phyloP scores from a whole-genome alignment of 78 protist species.

The Creolimax fragrantissima region DNA sequence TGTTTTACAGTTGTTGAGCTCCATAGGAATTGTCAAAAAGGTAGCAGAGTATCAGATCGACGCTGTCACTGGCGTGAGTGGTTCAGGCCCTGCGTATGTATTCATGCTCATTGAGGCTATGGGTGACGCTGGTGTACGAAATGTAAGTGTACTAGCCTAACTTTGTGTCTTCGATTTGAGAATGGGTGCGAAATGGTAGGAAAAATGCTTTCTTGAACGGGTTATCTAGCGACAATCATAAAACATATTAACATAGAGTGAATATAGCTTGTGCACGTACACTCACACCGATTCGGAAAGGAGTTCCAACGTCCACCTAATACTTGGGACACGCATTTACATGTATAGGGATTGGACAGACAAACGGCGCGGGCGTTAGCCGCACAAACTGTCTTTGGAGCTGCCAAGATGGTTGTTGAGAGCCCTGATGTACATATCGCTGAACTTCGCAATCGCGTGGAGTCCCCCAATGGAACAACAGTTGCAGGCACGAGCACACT shows the following conservation, averaged over 20 bases:
- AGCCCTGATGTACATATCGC: not conserved
- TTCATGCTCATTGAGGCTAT: conserved; percentile 61
- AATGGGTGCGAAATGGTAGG: not conserved
- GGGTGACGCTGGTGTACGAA: conserved; percentile 63
- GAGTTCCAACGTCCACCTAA: no score
- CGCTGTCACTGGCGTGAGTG: conserved; percentile 65
- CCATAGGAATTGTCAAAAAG: conserved; percentile 31
- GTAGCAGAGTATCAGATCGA: conserved; percentile 35
- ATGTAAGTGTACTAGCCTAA: not conserved
- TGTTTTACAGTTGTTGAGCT: not conserved
- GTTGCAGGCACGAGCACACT: conserved; percentile 49
- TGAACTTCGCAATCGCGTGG: conserved; percentile 10
- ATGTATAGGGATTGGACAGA: conserved; percentile 40
- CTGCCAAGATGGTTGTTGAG: conserved; percentile 59
- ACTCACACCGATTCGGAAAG: no score
- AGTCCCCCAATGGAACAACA: conserved; percentile 68
- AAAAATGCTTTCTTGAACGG: no score
- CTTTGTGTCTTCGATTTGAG: not conserved
- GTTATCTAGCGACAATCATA: no score
- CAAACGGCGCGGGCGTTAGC: conserved; percentile 35
- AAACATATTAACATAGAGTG: no score
- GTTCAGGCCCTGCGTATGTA: conserved; percentile 67
- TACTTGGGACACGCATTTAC: no score
- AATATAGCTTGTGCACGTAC: no score
- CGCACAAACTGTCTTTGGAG: conserved; percentile 59